Evolutionary conservation across 805 yeast species (phyloP).

Genomic region (Starmerella floris): DNA sequence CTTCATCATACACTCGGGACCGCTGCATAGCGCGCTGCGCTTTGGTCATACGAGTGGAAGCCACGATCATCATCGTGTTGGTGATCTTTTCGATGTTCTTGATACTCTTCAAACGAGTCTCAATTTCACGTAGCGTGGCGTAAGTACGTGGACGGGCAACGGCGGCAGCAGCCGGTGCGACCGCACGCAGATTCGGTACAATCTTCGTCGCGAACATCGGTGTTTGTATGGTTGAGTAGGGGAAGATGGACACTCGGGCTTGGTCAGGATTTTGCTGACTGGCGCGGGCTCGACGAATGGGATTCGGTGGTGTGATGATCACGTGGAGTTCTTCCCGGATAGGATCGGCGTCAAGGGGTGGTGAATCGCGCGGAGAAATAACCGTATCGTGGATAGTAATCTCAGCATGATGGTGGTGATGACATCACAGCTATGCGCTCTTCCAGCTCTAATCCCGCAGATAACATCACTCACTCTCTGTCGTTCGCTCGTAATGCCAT

Average conservation of each 20-base stretch:
- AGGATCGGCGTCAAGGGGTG: too few species aligned
- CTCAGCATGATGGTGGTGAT: too few species aligned
- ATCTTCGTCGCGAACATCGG: slow-evolving; percentile 17
- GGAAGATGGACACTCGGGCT: not conserved
- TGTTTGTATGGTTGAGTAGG: not conserved
- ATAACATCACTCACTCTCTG: too few species aligned
- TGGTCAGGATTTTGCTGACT: slow-evolving; percentile 3
- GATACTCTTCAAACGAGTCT: slow-evolving; percentile 92
- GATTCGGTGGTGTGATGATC: not conserved
- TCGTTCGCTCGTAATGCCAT: too few species aligned
- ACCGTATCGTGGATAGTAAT: too few species aligned
- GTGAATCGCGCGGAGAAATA: too few species aligned
- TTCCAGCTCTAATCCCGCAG: too few species aligned
- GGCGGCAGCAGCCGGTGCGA: slow-evolving; percentile 5
- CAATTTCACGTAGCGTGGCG: slow-evolving; percentile 98
- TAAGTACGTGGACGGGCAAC: slow-evolving; percentile 34
- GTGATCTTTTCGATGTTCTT: slow-evolving; percentile 98
- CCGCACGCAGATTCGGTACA: slow-evolving; percentile 9
- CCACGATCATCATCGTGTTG: slow-evolving; percentile 98
- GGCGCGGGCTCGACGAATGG: slow-evolving; percentile 3
- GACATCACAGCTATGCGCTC: too few species aligned
- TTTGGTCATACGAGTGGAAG: slow-evolving; percentile 88
- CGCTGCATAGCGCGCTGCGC: slow-evolving; percentile 91
- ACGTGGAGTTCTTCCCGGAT: not conserved
- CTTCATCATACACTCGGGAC: slow-evolving; percentile 70